Conservation (phyloP, 805 yeast genomes). For the Saccharomycopsis fibuligera region DNA sequence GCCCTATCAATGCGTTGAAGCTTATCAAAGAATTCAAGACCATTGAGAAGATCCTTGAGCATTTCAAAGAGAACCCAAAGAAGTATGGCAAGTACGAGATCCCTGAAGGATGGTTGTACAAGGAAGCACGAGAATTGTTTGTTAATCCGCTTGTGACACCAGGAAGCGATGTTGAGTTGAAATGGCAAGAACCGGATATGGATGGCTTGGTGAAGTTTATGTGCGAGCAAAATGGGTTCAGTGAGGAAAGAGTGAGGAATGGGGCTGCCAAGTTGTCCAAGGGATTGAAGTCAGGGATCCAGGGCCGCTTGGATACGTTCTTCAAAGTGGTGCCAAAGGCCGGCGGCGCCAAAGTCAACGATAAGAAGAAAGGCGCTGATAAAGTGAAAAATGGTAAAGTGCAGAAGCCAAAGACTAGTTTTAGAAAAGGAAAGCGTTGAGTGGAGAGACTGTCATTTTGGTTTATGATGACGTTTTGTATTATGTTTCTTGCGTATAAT, state of each 20-base stretch:
- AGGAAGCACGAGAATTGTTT: slow-evolving; percentile 81
- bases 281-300: slow-evolving; percentile 78
- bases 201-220: slow-evolving; percentile 77
- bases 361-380: slow-evolving; percentile 31
- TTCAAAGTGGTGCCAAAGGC: slow-evolving; percentile 61
- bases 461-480: too few relatives aligned
- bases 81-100: slow-evolving; percentile 64
- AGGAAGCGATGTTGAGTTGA: slow-evolving; percentile 56
- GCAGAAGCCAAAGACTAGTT: slow-evolving; percentile 16
- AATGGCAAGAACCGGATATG: slow-evolving; percentile 86
- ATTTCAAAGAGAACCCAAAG: slow-evolving; percentile 38
- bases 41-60: slow-evolving; percentile 70
- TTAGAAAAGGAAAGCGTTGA: slow-evolving; percentile 8
- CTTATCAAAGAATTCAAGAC: slow-evolving; percentile 79
- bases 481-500: too few relatives aligned
- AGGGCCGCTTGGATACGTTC: slow-evolving; percentile 89
- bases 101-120: slow-evolving; percentile 93
- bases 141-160: slow-evolving; percentile 71
- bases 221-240: slow-evolving; percentile 85
- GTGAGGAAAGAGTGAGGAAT: slow-evolving; percentile 82
- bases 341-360: slow-evolving; percentile 31
- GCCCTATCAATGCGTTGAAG: slow-evolving; percentile 91
- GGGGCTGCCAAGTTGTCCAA: slow-evolving; percentile 84
- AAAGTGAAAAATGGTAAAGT: slow-evolving; percentile 29
- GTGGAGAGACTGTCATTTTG: too few relatives aligned